Conservation (phyloP, 805 yeast species). For the Diddensiella transvaalensis region DNA sequence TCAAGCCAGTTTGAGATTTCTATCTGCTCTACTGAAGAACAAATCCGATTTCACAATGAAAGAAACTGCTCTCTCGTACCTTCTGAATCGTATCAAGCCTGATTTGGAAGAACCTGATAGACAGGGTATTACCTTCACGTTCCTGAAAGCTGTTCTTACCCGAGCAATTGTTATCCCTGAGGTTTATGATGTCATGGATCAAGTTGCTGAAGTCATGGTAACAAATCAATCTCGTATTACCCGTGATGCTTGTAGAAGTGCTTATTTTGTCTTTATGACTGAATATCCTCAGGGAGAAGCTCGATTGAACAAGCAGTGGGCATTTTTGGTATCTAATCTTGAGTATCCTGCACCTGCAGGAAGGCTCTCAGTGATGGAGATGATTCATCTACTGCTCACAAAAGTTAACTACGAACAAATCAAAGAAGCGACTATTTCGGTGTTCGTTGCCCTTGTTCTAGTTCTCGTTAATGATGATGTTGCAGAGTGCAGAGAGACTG, state of each 20-base stretch:
- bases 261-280: constrained; percentile 80
- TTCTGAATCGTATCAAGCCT: constrained; percentile 69
- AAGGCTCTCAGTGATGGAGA: constrained; percentile 85
- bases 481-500: constrained; percentile 78
- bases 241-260: constrained; percentile 78
- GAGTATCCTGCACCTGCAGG: constrained; percentile 84
- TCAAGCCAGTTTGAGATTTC: constrained; percentile 71
- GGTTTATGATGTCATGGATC: constrained; percentile 82
- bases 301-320: constrained; percentile 75
- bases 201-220: constrained; percentile 77
- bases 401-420: constrained; percentile 58
- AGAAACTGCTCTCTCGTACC: constrained; percentile 66
- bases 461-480: constrained; percentile 75
- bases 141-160: constrained; percentile 71
- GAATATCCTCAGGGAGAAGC: constrained; percentile 93
- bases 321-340: constrained; percentile 73
- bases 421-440: constrained; percentile 47
- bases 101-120: constrained; percentile 86
- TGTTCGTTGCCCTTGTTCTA: constrained; percentile 78
- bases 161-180: constrained; percentile 79
- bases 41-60: constrained; percentile 62
- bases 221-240: constrained; percentile 82
- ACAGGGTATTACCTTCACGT: constrained; percentile 84
- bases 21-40: constrained; percentile 69
- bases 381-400: constrained; percentile 64